Base-by-base conservation (phyloP, 1,284 basidiomycete genomes). In the Porodaedalea pini region DNA sequence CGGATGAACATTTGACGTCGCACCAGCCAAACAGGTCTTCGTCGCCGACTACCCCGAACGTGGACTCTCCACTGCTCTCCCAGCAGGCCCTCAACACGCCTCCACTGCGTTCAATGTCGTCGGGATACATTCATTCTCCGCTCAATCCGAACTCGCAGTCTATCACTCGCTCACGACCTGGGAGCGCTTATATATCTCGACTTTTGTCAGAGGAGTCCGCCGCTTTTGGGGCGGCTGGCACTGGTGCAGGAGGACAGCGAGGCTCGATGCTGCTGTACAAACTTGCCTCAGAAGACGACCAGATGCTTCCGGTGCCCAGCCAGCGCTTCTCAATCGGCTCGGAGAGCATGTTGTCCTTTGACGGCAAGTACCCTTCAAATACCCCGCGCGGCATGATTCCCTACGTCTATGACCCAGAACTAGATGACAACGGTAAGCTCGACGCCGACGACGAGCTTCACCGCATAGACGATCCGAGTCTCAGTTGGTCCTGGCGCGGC, bases 191-290 rank as follows among this genome's bases (percentile, higher is more conserved):
- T 49, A 67, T 77, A 56, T 70, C 68, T 40, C 74, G 77, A 23
- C 61, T 78, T n/a, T 69, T 75, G 15, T 78, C 79, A 4, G 79
- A 81, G 48, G 78, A 81, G 45, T 71, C 75, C 0, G 75, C 77
- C 25, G 72, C 71, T 0, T 71, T 79, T 43, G 62, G 70, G 7
- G 19, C 43, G 10, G 65, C 66, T 41, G 63, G 54, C 53, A 62
- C n/a, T 48, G 34, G 29, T 1, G 63, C 19, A 39, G 37, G 32
- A 2, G 64, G 67, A 32, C 70, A 70, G 31, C 70, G 78, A 47
- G 82, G 82, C 1, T 83, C 82, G 45, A 86, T 88, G 85, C 73
- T 88, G 39, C 75, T 88, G 52, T 88, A 87, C 67, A 78, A 83
- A 11, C 73, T 88, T 19, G 80, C 83, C 0, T 68, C 71, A 13